phyloP scores from a whole-genome alignment of 768 basidiomycete genomes.

The Strobilomyces dryophilus region DNA sequence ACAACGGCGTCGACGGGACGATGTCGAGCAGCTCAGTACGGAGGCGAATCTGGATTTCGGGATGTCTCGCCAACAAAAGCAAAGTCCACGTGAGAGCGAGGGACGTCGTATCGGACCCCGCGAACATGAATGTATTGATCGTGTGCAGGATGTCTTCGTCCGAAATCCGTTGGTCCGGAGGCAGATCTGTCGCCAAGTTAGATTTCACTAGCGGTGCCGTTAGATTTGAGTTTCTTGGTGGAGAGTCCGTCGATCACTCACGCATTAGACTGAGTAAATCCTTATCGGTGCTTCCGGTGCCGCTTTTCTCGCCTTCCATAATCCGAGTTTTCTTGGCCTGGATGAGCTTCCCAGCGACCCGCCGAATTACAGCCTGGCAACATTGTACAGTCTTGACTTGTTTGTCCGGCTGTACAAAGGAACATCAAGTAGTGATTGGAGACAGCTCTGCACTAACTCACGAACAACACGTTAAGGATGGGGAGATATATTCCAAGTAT shows the following conservation, averaged over 20 bases:
- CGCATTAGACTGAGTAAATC: conserved; percentile 77
- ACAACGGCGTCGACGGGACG: conserved; percentile 37
- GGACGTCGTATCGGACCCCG: conserved; percentile 84
- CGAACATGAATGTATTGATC: conserved; percentile 88
- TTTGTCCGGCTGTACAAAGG: conserved; percentile 46
- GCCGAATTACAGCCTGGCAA: conserved; percentile 59
- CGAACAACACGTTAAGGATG: conserved; percentile 48
- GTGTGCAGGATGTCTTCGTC: conserved; percentile 85
- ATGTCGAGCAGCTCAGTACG: conserved; percentile 60
- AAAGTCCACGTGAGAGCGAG: conserved; percentile 83
- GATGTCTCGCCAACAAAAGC: conserved; percentile 66
- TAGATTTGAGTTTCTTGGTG: background rate
- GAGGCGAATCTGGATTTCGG: conserved; percentile 62
- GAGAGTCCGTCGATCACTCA: conserved; percentile 36
- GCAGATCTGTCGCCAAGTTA: conserved; percentile 68
- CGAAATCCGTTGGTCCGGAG: conserved; percentile 68
- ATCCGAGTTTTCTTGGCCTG: conserved; percentile 77
- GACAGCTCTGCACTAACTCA: conserved; percentile 32
- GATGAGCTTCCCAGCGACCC: conserved; percentile 71
- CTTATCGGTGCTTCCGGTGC: conserved; percentile 52
- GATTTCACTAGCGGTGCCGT: conserved; percentile 61
- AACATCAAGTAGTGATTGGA: background rate
- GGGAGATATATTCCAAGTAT: conserved; percentile 59
- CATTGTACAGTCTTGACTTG: conserved; percentile 45
- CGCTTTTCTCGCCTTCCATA: conserved; percentile 50